Percentiles rank a stretch among this genome's conserved stretches.
Evolutionary conservation across 1,284 basidiomycete species (phyloP).

Genomic region (Coniferiporia sulphurascens): DNA sequence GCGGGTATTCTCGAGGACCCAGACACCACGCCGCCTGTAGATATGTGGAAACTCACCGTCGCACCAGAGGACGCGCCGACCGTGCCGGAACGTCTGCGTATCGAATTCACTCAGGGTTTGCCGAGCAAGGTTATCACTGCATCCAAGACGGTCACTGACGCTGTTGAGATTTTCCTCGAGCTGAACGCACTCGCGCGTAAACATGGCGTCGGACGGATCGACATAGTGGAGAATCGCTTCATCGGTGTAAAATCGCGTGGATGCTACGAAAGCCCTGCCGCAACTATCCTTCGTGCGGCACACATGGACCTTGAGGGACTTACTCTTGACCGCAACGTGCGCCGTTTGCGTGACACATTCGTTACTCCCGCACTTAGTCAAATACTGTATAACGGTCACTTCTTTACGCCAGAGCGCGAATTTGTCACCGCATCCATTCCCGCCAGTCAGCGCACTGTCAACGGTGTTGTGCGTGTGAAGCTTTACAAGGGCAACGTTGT

Average conservation of each 20-base stretch:
- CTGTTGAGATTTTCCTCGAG: slow-evolving; percentile 92
- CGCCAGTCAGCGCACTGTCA: slow-evolving; percentile 93
- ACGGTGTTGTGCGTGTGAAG: slow-evolving; percentile 86
- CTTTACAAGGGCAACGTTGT: slow-evolving; percentile 97
- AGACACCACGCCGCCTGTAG: slow-evolving; percentile 88
- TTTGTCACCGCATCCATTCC: slow-evolving; percentile 89
- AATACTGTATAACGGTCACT: slow-evolving; percentile 95
- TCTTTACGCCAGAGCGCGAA: slow-evolving; percentile 97
- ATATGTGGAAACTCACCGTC: slow-evolving; percentile 99
- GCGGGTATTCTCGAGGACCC: slow-evolving; percentile 98
- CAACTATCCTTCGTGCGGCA: slow-evolving; percentile 91
- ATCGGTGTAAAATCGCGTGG: slow-evolving; percentile 99
- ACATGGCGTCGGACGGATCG: slow-evolving; percentile 94
- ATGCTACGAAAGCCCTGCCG: slow-evolving; percentile 97
- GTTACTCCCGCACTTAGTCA: slow-evolving; percentile 86
- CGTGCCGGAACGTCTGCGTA: slow-evolving; percentile 74
- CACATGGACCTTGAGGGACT: slow-evolving; percentile 98
- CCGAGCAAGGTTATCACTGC: slow-evolving; percentile 75
- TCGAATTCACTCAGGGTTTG: slow-evolving; percentile 85
- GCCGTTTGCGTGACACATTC: slow-evolving; percentile 92
- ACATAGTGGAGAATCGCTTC: slow-evolving; percentile 99
- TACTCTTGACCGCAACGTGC: slow-evolving; percentile 95
- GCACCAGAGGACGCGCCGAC: slow-evolving; percentile 81
- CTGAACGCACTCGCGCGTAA: slow-evolving; percentile 92
- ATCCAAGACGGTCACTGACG: slow-evolving; percentile 70